A percentile compares a stretch with the other conserved stretches of the same genome.
Conservation (phyloP, 192 early-diverging fungal species). For the Dispira simplex region DNA sequence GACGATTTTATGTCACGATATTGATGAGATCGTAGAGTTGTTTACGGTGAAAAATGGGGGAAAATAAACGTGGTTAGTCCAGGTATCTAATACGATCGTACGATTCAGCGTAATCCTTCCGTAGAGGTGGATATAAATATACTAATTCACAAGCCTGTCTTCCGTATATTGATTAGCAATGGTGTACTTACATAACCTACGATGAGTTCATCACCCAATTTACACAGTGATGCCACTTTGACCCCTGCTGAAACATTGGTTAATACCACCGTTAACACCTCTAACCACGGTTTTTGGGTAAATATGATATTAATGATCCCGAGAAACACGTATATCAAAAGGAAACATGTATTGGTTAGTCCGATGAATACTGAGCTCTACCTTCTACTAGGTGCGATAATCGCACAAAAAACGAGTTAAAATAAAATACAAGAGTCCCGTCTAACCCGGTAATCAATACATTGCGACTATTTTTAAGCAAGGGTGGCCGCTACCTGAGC, state of each 20-base stretch:
- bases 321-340: not conserved
- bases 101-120: too few relatives aligned
- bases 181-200: conserved; percentile 27
- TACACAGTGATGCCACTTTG: conserved; percentile 33
- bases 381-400: not conserved
- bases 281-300: conserved; percentile 14
- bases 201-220: conserved; percentile 40
- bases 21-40: too few relatives aligned
- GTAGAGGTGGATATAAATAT: too few relatives aligned
- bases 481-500: not conserved
- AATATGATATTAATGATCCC: not conserved
- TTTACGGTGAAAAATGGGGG: too few relatives aligned
- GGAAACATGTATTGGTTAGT: not conserved
- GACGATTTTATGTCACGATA: too few relatives aligned
- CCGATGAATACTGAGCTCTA: not conserved
- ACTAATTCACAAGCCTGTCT: too few relatives aligned
- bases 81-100: too few relatives aligned
- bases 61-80: too few relatives aligned
- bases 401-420: not conserved
- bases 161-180: not conserved
- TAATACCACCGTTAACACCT: conserved; percentile 29
- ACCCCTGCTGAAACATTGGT: conserved; percentile 26
- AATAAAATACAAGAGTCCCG: not conserved
- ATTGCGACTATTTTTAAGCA: not conserved
- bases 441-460: not conserved